Conservation (phyloP, 1,284 basidiomycete species). For the Ceratobasidium sp. region DNA sequence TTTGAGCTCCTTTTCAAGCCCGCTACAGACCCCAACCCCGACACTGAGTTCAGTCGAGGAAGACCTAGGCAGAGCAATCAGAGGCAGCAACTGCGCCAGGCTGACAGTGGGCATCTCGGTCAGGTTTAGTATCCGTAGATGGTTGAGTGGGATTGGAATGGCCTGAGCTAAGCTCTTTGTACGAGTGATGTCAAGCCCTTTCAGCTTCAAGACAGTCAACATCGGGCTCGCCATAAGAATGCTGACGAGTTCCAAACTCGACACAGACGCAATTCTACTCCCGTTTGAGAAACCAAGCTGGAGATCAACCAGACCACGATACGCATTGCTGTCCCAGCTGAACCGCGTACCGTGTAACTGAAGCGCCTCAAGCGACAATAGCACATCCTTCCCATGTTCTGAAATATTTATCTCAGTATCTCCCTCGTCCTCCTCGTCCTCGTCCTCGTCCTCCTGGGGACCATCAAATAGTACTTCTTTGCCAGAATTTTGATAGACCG, state of each 20-base stretch:
- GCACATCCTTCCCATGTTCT: neutral
- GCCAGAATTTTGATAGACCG: neutral
- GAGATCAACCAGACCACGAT: slow-evolving; percentile 6
- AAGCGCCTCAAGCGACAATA: neutral
- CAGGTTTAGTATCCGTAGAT: neutral
- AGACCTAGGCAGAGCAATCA: neutral
- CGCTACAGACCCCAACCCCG: neutral
- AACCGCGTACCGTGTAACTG: neutral
- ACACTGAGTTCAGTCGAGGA: neutral
- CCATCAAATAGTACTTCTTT: neutral
- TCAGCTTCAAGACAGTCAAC: neutral
- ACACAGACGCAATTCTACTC: neutral
- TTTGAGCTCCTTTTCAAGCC: neutral
- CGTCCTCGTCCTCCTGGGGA: too few species aligned
- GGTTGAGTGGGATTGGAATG: neutral
- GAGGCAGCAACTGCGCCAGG: neutral
- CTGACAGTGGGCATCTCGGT: neutral
- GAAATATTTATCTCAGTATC: neutral
- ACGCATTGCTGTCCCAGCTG: slow-evolving; percentile 3
- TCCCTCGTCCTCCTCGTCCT: too few species aligned
- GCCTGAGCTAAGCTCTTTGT: neutral
- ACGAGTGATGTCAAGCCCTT: neutral
- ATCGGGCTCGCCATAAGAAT: neutral
- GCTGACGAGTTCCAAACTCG: neutral
- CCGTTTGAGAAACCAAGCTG: neutral